Evolutionary conservation across 108 stramenopile species (phyloP).

Genomic region (Skeletonema potamos): DNA sequence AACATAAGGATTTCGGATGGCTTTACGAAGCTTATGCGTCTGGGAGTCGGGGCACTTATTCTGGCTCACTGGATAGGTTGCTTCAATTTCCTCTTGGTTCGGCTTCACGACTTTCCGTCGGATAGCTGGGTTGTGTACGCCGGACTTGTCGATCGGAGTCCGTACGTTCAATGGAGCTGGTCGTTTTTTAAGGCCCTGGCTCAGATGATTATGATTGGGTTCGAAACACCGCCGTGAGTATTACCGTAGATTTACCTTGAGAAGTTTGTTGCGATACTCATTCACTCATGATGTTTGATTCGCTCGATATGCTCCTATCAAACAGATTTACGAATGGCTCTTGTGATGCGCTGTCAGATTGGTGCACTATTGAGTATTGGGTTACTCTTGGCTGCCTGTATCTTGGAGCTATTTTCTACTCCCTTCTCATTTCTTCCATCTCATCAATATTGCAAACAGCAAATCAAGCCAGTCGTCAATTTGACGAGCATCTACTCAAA

Average conservation of each 20-base stretch:
- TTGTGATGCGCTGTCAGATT: conserved; percentile 49
- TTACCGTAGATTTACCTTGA: not conserved
- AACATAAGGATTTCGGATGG: conserved; percentile 58
- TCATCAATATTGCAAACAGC: conserved; percentile 53
- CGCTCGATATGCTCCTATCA: not conserved
- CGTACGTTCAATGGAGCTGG: conserved; percentile 58
- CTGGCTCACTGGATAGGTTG: conserved; percentile 73
- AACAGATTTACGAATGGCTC: conserved; percentile 55
- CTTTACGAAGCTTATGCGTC: conserved; percentile 50
- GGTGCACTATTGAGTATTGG: conserved; percentile 69
- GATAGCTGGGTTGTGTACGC: conserved; percentile 63
- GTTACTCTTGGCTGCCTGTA: conserved; percentile 61
- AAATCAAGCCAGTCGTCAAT: conserved; percentile 61
- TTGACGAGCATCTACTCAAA: conserved; percentile 54
- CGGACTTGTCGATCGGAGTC: conserved; percentile 33
- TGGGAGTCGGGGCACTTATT: conserved; percentile 52
- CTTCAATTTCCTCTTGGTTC: conserved; percentile 57
- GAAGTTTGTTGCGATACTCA: not conserved
- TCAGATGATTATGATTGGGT: conserved; percentile 77
- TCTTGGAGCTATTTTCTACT: conserved; percentile 64
- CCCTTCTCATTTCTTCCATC: conserved; percentile 65
- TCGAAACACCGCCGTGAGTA: conserved; percentile 66
- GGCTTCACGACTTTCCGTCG: conserved; percentile 53
- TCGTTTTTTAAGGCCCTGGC: conserved; percentile 66
- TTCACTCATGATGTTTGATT: not conserved